Base-by-base conservation (phyloP, 78 protist species). In the Emiliania huxleyi region DNA sequence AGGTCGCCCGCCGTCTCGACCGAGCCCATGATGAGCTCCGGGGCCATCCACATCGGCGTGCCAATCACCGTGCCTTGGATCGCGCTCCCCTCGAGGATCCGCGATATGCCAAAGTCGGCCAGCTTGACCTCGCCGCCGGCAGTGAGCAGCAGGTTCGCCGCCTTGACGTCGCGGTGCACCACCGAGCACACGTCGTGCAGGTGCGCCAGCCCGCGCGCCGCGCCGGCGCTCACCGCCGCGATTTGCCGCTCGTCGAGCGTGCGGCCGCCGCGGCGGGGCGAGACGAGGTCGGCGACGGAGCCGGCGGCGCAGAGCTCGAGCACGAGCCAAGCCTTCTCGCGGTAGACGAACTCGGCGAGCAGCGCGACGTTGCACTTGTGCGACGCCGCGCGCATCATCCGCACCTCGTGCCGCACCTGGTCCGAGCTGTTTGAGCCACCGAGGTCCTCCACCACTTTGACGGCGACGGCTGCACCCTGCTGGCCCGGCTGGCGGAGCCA, bases 1-100 rank as follows among this genome's bases (percentile, higher is more conserved):
- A 99, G 97, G 94, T 99, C 99, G 1, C 99, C 99, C 11, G 42
- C 42, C 5, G 81, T 40, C 2, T 35, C 81, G 81, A 18, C 3
- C 42, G 15, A 2, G 42, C 87, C 87, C n/a, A 1, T 0, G 15
- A 77, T 40, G n/a, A 85, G 81, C 89, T 97, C 99, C 29, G 99
- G 99, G 5, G 99, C 99, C 75, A 62, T 62, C 75, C 75, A 62
- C n/a, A 23, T 4, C 37, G 83, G 83, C 83, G 83, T 37, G 83
- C 83, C 83, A 15, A 37, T 37, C 44, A 44, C 43, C 25, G 83
- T 26, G 44, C n/a, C 4, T 18, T 26, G 5, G 19, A 25, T 0
- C 29, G 83, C 18, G 73, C 29, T 29, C 44, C 83, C 1, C 0
- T 18, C 1, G 44, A 19, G 18, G 38, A 37, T 25, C 45, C 0